A percentile compares a stretch with the other conserved stretches of the same genome.
These are phyloP conservation scores for Drosera spatulata DNA, from an alignment of 179 eudicot species.

Conservation along the genomic window DNA sequence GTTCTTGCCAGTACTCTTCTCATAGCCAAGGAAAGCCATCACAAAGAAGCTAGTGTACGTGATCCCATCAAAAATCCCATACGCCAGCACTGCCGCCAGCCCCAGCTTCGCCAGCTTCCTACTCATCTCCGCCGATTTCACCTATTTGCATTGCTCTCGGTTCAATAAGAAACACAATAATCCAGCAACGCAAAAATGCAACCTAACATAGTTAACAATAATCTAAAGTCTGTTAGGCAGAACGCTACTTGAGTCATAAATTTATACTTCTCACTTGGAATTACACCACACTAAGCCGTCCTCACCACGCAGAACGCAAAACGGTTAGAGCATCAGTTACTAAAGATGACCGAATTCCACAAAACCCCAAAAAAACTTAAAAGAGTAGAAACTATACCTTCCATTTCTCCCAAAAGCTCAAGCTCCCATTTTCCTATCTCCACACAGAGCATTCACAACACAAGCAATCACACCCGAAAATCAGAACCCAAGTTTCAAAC, in stretches of 20 bases:
- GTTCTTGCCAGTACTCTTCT: conserved; percentile 56
- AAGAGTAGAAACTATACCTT: conserved; percentile 19
- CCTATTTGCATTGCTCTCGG: conserved; percentile 20
- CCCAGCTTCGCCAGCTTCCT: conserved; percentile 43
- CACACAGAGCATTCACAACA: conserved; percentile 1
- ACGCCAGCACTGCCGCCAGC: conserved; percentile 43
- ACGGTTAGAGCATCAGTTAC: no score
- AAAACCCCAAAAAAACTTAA: no score
- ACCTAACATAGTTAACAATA: background rate
- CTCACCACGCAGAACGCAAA: no score
- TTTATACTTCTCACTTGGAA: no score
- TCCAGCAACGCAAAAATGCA: background rate
- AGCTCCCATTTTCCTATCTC: conserved; percentile 20
- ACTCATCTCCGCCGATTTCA: conserved; percentile 44
- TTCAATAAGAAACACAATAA: background rate
- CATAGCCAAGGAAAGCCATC: conserved; percentile 48
- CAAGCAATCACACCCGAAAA: background rate
- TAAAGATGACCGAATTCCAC: no score
- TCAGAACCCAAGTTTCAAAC: background rate
- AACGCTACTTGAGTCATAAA: no score
- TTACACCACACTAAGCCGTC: no score
- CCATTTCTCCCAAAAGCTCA: conserved; percentile 46
- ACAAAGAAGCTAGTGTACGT: conserved; percentile 53
- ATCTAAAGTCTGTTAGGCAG: no score
- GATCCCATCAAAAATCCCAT: conserved; percentile 50